These are phyloP conservation scores for Ophiocordyceps sinensis DNA, from an alignment of 2,329 filamentous ascomycete species.

Conservation along the genomic window DNA sequence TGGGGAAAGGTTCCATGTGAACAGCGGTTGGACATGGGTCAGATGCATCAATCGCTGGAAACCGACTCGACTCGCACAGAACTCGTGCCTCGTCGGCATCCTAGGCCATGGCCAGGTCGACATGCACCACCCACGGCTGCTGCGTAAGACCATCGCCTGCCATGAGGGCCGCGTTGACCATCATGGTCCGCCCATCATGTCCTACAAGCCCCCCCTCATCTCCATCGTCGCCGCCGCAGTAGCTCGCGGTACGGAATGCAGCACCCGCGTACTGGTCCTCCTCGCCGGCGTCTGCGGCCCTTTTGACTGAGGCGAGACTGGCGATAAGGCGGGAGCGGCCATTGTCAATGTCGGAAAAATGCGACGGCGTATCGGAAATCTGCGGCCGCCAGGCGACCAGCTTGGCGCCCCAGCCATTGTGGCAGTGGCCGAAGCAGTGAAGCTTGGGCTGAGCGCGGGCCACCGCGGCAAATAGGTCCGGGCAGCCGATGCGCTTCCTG, in stretches of 20 bases:
- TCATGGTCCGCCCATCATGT: conserved; percentile 30
- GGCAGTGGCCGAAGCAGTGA: conserved; percentile 23
- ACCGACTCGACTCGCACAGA: too few relatives aligned
- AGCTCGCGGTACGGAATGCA: neutral
- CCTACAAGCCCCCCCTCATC: too few relatives aligned
- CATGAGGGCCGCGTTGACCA: conserved; percentile 40
- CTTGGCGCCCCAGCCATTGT: conserved; percentile 22
- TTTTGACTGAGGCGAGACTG: conserved; percentile 10
- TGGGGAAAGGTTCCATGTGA: too few relatives aligned
- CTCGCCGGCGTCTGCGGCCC: neutral
- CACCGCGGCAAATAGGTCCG: conserved; percentile 15
- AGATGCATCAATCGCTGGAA: too few relatives aligned
- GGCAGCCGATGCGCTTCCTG: conserved; percentile 14
- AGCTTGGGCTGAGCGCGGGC: conserved; percentile 14
- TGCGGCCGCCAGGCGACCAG: conserved; percentile 29
- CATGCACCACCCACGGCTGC: conserved; percentile 26
- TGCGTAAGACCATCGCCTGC: conserved; percentile 35
- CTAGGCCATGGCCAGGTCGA: too few relatives aligned
- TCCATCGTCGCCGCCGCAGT: conserved; percentile 10
- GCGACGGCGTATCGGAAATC: conserved; percentile 17
- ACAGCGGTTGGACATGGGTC: too few relatives aligned
- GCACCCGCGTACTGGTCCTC: neutral
- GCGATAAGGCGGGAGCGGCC: conserved; percentile 22
- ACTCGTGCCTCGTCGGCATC: too few relatives aligned
- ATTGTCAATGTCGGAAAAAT: conserved; percentile 35